Percentiles rank a stretch among this genome's conserved stretches.
These are phyloP conservation scores for Trichoderma sp. DNA, from an alignment of 2,329 filamentous ascomycete genomes.

Conservation along the genomic window DNA sequence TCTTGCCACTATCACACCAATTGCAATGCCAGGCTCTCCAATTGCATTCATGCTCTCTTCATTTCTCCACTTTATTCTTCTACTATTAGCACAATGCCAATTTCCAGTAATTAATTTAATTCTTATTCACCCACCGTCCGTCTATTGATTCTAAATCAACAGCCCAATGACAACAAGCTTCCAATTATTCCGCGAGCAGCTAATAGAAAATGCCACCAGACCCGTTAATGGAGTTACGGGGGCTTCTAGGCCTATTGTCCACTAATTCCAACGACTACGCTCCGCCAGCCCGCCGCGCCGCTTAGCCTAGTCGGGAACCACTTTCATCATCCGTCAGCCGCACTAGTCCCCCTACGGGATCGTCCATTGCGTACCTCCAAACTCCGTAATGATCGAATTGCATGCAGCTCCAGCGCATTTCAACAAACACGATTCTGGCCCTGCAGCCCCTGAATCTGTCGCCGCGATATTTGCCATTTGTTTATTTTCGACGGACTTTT, in stretches of 20 bases:
- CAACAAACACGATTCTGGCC: background rate
- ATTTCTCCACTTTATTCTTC: background rate
- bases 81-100: background rate
- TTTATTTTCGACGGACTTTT: background rate
- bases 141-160: background rate
- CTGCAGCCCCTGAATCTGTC: constrained; percentile 13
- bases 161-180: background rate
- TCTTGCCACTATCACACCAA: background rate
- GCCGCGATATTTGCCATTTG: background rate
- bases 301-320: background rate
- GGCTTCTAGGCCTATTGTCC: background rate
- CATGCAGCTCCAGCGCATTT: constrained; percentile 13
- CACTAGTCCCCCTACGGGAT: background rate
- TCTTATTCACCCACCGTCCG: background rate
- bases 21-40: background rate
- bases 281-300: background rate
- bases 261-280: background rate
- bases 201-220: background rate
- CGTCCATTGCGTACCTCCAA: constrained; percentile 5
- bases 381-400: constrained; percentile 9
- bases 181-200: background rate
- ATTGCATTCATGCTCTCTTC: background rate
- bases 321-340: background rate
- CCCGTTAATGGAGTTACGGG: background rate
- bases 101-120: background rate